A percentile compares a stretch with the other conserved stretches of the same genome.
Conservation (phyloP, 768 basidiomycete genomes). For the Podaxis rugospora region DNA sequence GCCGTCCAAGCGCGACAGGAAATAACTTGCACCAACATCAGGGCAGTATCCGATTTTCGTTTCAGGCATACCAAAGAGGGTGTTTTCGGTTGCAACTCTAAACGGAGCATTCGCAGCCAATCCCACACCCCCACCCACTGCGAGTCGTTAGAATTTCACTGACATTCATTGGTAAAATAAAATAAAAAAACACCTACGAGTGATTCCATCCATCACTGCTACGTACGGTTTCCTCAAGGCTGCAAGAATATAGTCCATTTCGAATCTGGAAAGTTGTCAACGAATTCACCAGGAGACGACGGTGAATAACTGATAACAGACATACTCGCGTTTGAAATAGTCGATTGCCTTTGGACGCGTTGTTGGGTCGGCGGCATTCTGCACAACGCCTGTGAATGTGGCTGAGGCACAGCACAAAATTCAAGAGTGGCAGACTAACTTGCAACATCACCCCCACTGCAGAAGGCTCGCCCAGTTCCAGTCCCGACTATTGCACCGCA, state of each 20-base stretch:
- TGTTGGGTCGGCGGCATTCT: conserved; percentile 40
- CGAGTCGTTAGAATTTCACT: conserved; percentile 8
- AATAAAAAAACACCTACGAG: conserved; percentile 58
- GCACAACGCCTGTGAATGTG: conserved; percentile 46
- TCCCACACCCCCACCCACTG: conserved; percentile 97
- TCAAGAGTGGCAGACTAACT: conserved; percentile 44
- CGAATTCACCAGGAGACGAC: conserved; percentile 5
- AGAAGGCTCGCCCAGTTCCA: conserved; percentile 77
- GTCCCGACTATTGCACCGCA: conserved; percentile 70
- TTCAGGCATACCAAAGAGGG: conserved; percentile 94
- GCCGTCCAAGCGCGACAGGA: conserved; percentile 87
- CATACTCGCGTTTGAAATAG: conserved; percentile 89
- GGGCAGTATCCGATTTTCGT: conserved; percentile 88
- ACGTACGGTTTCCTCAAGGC: conserved; percentile 85
- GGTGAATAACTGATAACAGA: conserved; percentile 20
- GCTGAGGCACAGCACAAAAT: background rate
- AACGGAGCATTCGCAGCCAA: conserved; percentile 81
- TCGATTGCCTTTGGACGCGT: conserved; percentile 66
- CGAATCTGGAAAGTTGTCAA: conserved; percentile 50
- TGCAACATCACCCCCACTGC: conserved; percentile 92
- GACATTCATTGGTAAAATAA: background rate
- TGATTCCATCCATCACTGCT: conserved; percentile 84
- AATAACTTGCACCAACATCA: conserved; percentile 91
- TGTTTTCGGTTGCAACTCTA: conserved; percentile 91
- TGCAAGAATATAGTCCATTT: conserved; percentile 70